Evolutionary conservation across 208 protist species (phyloP).

Genomic region (Novymonas esmeraldas): DNA sequence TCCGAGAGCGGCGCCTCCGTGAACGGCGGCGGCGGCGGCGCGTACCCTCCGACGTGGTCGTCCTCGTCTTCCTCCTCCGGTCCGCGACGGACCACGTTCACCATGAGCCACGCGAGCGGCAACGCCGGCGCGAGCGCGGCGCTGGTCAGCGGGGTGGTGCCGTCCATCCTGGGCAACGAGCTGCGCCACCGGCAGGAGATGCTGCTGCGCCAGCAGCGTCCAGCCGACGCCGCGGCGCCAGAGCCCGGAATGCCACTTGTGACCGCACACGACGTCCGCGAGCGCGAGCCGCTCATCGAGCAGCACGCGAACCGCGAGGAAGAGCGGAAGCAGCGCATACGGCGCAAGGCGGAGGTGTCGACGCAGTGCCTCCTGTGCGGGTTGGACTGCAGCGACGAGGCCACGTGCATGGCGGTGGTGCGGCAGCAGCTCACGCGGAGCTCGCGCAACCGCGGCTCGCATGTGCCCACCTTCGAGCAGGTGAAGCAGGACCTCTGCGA

Average conservation of each 20-base stretch:
- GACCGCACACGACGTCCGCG: slow-evolving; percentile 50
- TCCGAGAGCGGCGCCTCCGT: slow-evolving; percentile 25
- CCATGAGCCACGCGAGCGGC: slow-evolving; percentile 35
- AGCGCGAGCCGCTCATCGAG: slow-evolving; percentile 59
- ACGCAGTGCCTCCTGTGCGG: slow-evolving; percentile 74
- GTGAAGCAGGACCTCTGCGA: slow-evolving; percentile 63
- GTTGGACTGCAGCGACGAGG: slow-evolving; percentile 61
- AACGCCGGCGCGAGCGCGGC: slow-evolving; percentile 25
- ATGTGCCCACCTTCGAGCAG: slow-evolving; percentile 57
- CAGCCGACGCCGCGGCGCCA: slow-evolving; percentile 12
- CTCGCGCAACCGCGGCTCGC: slow-evolving; percentile 55
- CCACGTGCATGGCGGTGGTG: slow-evolving; percentile 47
- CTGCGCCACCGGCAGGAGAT: slow-evolving; percentile 42
- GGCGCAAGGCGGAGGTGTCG: slow-evolving; percentile 52
- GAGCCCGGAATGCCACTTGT: slow-evolving; percentile 52
- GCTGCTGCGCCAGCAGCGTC: slow-evolving; percentile 33
- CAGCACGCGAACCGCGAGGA: slow-evolving; percentile 66
- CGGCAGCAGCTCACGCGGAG: slow-evolving; percentile 56
- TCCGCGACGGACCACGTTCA: slow-evolving; percentile 58
- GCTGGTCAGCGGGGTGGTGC: slow-evolving; percentile 46
- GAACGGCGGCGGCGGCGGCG: slow-evolving; percentile 8
- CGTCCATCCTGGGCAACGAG: slow-evolving; percentile 42
- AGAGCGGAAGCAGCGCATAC: slow-evolving; percentile 71
- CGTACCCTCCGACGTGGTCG: slow-evolving; percentile 29
- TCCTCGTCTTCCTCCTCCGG: slow-evolving; percentile 58